Percentiles rank a stretch among this genome's conserved stretches.
Evolutionary conservation across 1,284 basidiomycete species (phyloP).

Genomic region (Fomitopsis betulina): DNA sequence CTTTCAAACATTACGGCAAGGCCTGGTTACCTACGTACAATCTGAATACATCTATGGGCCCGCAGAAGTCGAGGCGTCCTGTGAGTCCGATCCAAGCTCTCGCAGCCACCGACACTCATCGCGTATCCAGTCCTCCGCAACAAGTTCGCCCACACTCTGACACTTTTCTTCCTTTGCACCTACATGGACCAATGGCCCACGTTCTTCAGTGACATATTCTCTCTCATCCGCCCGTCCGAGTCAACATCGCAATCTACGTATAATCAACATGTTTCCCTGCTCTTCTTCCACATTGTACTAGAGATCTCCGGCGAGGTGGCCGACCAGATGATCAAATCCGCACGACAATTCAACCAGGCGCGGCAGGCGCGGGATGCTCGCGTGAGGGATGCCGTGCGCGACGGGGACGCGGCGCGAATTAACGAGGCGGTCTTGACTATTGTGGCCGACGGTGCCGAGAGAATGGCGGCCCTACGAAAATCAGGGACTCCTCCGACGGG

Average conservation of each 20-base stretch:
- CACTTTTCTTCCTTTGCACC: slow-evolving; percentile 89
- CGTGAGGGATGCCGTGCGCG: slow-evolving; percentile 87
- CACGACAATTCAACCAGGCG: slow-evolving; percentile 63
- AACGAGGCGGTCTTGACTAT: slow-evolving; percentile 87
- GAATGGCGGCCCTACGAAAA: slow-evolving; percentile 51
- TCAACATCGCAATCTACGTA: slow-evolving; percentile 52
- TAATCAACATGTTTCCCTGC: slow-evolving; percentile 78
- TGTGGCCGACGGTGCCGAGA: slow-evolving; percentile 70
- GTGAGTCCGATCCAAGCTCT: slow-evolving; percentile 40
- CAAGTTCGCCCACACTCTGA: slow-evolving; percentile 97
- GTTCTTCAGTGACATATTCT: slow-evolving; percentile 78
- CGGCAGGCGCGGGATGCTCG: slow-evolving; percentile 78
- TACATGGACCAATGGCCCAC: slow-evolving; percentile 82
- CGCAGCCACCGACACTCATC: slow-evolving; percentile 5
- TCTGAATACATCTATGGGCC: slow-evolving; percentile 75
- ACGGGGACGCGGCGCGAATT: slow-evolving; percentile 83
- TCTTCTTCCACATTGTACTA: slow-evolving; percentile 84
- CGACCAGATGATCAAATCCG: slow-evolving; percentile 86
- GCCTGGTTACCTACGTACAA: slow-evolving; percentile 70
- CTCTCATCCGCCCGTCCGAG: slow-evolving; percentile 61
- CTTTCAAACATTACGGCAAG: slow-evolving; percentile 66
- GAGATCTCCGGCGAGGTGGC: slow-evolving; percentile 93
- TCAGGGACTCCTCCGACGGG: slow-evolving; percentile 34
- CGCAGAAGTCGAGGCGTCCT: slow-evolving; percentile 70
- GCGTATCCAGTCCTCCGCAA: slow-evolving; percentile 74